These are phyloP conservation scores for Eutypella sp. DNA, from an alignment of 2,329 filamentous ascomycete genomes.

Conservation along the genomic window DNA sequence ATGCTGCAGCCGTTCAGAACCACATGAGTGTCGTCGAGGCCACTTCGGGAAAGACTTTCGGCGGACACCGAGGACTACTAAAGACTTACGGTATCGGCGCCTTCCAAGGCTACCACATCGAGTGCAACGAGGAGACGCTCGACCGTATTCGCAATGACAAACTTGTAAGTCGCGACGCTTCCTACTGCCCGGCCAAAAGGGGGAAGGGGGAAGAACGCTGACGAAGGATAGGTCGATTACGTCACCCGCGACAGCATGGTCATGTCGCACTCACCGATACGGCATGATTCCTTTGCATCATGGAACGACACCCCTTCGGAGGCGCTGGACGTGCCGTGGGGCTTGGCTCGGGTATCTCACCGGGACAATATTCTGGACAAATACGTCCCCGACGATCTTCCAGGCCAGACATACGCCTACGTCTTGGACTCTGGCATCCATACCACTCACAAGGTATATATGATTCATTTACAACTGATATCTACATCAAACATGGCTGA, in stretches of 20 bases:
- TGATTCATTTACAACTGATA: background rate
- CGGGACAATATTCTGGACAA: slow-evolving; percentile 10
- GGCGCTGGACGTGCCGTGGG: slow-evolving; percentile 15
- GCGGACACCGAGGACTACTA: slow-evolving; percentile 13
- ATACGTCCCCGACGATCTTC: slow-evolving; percentile 12
- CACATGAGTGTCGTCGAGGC: slow-evolving; percentile 14
- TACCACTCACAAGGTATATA: slow-evolving; percentile 18
- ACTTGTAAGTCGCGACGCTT: slow-evolving; percentile 15
- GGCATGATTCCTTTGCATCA: no score
- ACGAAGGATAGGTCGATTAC: slow-evolving; percentile 18
- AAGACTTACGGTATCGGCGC: slow-evolving; percentile 16
- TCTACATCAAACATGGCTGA: slow-evolving; percentile 1
- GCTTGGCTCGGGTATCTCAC: slow-evolving; percentile 23
- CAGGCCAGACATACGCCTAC: slow-evolving; percentile 16
- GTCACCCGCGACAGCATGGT: slow-evolving; percentile 16
- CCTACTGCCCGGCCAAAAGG: no score
- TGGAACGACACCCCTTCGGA: no score
- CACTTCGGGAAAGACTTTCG: slow-evolving; percentile 3
- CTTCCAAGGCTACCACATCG: slow-evolving; percentile 21
- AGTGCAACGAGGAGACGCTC: slow-evolving; percentile 18
- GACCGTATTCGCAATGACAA: slow-evolving; percentile 15
- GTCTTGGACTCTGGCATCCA: slow-evolving; percentile 23
- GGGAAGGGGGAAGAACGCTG: slow-evolving; percentile 3
- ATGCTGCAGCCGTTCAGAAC: slow-evolving; percentile 5
- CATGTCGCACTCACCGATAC: no score